Base-by-base conservation (phyloP, 2,329 filamentous ascomycete genomes). In the Penicillium palitans region DNA sequence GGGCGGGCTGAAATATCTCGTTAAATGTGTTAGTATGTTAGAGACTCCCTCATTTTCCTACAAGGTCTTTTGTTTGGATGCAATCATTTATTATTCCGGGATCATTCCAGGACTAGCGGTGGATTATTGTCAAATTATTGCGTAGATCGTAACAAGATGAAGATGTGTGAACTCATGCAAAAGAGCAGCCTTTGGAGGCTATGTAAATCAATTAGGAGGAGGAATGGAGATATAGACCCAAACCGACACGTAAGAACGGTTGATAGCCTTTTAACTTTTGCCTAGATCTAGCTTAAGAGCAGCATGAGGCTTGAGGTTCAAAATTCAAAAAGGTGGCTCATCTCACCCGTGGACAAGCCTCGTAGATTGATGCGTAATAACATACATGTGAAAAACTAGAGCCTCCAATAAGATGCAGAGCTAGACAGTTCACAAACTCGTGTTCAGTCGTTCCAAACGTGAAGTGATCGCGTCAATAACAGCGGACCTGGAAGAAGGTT, bases 401-500 rank as follows among this genome's bases (percentile, higher is more conserved):
- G 13, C 12, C 24, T 24, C n/a, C 4, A 4, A 44, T 13, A 48
- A 41, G 3, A 47, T n/a, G 42, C 19, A 53, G 19, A 49, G n/a
- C 21, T 17, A 25, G 29, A 17, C 8, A 33, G 10, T 37, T 68
- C 56, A 72, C 25, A 77, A 47, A 46, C 68, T 74, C 2, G 74
- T 70, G 53, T 73, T 76, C 15, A 78, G 67, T 42, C 75, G 72
- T 56, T 75, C 75, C 15, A 78, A 61, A 35, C 75, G 75, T 50
- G 74, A 68, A 2, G 76, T 76, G 27, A 78, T 78, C 8, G 74
- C 74, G 31, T 78, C 75, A 51, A 78, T 78, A 39, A 78, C 74
- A 44, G 75, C 75, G 59, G 76, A 77, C 55, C 76, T 78, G 53
- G 13, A 59, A 29, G 17, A 29, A 9, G 8, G 55, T 70, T 55